Conservation (phyloP, 208 protist species). For the Crithidia mellificae region DNA sequence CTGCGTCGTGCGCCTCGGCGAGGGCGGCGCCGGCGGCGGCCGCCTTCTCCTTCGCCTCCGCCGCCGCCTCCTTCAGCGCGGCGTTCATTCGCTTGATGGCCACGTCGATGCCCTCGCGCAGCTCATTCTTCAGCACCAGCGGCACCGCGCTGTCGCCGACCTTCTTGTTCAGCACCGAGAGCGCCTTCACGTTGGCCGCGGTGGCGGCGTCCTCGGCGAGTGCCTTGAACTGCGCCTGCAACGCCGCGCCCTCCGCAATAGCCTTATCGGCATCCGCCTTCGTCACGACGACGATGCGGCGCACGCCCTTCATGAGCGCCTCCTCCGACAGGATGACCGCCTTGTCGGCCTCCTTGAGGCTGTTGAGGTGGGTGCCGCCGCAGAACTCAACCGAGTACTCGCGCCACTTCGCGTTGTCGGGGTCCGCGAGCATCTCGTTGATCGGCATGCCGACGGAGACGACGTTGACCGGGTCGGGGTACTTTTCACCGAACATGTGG, state of each 20-base stretch:
- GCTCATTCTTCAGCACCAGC: slow-evolving; percentile 72
- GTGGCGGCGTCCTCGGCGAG: slow-evolving; percentile 38
- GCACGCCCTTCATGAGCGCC: slow-evolving; percentile 93
- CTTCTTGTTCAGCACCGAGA: slow-evolving; percentile 91
- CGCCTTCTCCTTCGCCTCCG: slow-evolving; percentile 76
- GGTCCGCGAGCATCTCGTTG: slow-evolving; percentile 88
- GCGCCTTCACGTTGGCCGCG: slow-evolving; percentile 76
- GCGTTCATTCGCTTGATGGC: slow-evolving; percentile 77
- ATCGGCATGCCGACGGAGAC: slow-evolving; percentile 95
- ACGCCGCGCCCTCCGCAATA: slow-evolving; percentile 40
- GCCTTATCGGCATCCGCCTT: slow-evolving; percentile 66
- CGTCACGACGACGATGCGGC: slow-evolving; percentile 83
- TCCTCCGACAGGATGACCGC: slow-evolving; percentile 95
- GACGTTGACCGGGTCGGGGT: slow-evolving; percentile 98
- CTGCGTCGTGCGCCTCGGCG: slow-evolving; percentile 48
- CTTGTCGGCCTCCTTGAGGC: slow-evolving; percentile 79
- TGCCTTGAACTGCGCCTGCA: slow-evolving; percentile 59
- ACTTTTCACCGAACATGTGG: slow-evolving; percentile 98
- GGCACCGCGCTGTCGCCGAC: slow-evolving; percentile 81
- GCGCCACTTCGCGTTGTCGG: slow-evolving; percentile 86
- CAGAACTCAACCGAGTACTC: slow-evolving; percentile 97
- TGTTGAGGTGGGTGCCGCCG: slow-evolving; percentile 95
- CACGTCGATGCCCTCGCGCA: slow-evolving; percentile 82
- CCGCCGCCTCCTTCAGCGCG: slow-evolving; percentile 64
- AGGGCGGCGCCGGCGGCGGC: slow-evolving; percentile 50